A percentile compares a stretch with the other conserved stretches of the same genome.
Evolutionary conservation across 2,329 filamentous ascomycete species (phyloP).

Genomic region (Neocatenulostroma microsporum): DNA sequence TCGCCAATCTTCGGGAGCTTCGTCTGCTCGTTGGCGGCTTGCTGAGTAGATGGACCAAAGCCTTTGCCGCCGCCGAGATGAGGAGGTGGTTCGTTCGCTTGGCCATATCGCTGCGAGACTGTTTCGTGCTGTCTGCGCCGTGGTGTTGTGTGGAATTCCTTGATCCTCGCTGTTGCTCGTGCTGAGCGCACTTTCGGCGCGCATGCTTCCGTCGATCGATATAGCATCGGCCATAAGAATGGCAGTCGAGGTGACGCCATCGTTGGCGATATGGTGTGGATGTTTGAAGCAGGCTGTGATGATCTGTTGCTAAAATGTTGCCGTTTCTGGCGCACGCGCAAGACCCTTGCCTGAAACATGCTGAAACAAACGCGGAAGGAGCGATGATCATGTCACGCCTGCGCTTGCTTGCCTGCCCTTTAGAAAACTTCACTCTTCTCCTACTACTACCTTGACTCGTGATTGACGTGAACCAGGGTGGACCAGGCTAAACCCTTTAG

Average conservation of each 20-base stretch:
- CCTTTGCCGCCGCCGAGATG: conserved; percentile 28
- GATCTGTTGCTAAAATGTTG: no score
- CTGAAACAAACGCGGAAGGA: no score
- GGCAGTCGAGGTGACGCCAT: conserved; percentile 41
- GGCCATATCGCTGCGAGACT: conserved; percentile 38
- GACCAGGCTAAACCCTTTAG: no score
- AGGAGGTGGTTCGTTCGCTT: conserved; percentile 39
- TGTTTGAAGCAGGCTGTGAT: background rate
- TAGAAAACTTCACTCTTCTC: background rate
- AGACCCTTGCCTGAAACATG: background rate
- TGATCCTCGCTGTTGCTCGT: conserved; percentile 19
- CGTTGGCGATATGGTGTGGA: conserved; percentile 4
- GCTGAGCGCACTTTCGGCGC: conserved; percentile 18
- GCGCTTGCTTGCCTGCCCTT: no score
- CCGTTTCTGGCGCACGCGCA: background rate
- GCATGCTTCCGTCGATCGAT: conserved; percentile 25
- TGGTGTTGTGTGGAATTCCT: conserved; percentile 28
- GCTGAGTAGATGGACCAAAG: conserved; percentile 13
- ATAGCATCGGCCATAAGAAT: conserved; percentile 42
- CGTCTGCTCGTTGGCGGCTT: conserved; percentile 9
- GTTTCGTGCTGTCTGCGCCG: conserved; percentile 25
- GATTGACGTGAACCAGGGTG: no score
- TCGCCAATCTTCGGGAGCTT: conserved; percentile 26
- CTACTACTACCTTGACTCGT: no score
- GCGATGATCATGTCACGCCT: no score